phyloP scores from a whole-genome alignment of 2,329 filamentous ascomycete genomes.

The Penicillium sp. region DNA sequence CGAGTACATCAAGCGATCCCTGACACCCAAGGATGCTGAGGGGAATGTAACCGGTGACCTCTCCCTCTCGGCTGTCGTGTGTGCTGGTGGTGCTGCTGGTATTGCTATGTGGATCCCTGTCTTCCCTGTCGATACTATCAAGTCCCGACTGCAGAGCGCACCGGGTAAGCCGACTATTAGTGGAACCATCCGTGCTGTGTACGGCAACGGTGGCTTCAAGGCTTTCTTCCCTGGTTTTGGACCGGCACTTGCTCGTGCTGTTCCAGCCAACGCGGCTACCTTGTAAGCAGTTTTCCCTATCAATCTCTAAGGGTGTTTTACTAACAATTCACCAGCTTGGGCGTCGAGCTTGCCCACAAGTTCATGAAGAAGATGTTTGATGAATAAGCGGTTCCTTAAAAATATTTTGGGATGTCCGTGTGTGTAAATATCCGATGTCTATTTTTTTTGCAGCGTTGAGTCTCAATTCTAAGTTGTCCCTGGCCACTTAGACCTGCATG shows the following conservation, averaged over 20 bases:
- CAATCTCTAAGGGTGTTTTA: background rate
- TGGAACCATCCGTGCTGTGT: slow-evolving; percentile 78
- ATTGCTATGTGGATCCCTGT: slow-evolving; percentile 99
- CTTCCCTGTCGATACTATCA: slow-evolving; percentile 96
- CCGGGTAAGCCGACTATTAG: slow-evolving; percentile 79
- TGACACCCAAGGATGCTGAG: slow-evolving; percentile 78
- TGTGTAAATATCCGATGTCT: background rate
- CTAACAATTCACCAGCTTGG: slow-evolving; percentile 36
- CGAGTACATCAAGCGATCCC: slow-evolving; percentile 84
- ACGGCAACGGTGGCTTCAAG: slow-evolving; percentile 75
- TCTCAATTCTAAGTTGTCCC: background rate
- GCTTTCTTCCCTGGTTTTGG: slow-evolving; percentile 98
- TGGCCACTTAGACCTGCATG: background rate
- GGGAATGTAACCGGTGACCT: slow-evolving; percentile 75
- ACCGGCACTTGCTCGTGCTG: slow-evolving; percentile 85
- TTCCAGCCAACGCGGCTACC: slow-evolving; percentile 94
- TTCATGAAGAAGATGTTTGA: slow-evolving; percentile 50
- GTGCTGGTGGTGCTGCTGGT: slow-evolving; percentile 84
- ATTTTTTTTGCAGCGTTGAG: background rate
- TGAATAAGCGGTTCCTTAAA: background rate
- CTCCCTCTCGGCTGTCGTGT: slow-evolving; percentile 77
- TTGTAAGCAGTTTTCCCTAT: slow-evolving; percentile 54
- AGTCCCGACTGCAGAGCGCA: slow-evolving; percentile 87
- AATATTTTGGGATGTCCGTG: slow-evolving; percentile 2
- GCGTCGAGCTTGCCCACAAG: slow-evolving; percentile 53